Evolutionary conservation across 2,329 filamentous ascomycete genomes (phyloP).

Genomic region (Thelonectria olida): DNA sequence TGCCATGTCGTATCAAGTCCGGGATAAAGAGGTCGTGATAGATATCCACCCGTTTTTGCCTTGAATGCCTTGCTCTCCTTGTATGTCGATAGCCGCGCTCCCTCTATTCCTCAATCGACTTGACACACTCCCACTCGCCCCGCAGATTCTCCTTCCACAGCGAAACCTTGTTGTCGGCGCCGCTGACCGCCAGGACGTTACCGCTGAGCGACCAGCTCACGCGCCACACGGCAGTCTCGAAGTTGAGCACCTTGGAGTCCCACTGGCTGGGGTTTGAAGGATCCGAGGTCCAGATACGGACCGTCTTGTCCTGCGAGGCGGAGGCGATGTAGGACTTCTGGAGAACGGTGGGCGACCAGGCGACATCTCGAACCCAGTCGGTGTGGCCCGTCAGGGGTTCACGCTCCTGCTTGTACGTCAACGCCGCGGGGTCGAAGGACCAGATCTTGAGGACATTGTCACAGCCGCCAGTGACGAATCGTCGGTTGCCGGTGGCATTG

Average conservation of each 20-base stretch:
- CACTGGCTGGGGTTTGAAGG: conserved; percentile 72
- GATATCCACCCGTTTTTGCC: conserved; percentile 41
- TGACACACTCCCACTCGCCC: conserved; percentile 96
- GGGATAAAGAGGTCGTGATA: conserved; percentile 33
- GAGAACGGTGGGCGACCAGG: conserved; percentile 94
- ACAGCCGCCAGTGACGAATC: conserved; percentile 94
- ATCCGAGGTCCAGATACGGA: conserved; percentile 94
- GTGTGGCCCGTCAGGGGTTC: conserved; percentile 80
- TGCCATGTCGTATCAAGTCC: conserved; percentile 21
- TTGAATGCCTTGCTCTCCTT: conserved; percentile 48
- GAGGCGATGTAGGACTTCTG: conserved; percentile 97
- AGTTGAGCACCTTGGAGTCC: conserved; percentile 85
- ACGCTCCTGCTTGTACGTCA: conserved; percentile 69
- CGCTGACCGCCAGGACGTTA: conserved; percentile 93
- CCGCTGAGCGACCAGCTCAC: conserved; percentile 98
- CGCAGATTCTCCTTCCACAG: conserved; percentile 98
- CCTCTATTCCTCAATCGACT: conserved; percentile 87
- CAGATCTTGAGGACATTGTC: conserved; percentile 96
- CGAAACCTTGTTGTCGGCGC: conserved; percentile 95
- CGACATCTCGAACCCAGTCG: conserved; percentile 98
- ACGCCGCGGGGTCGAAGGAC: conserved; percentile 75
- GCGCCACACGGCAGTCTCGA: conserved; percentile 91
- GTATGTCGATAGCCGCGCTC: conserved; percentile 48
- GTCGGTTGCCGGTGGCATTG: conserved; percentile 71
- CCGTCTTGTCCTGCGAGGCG: conserved; percentile 95